Evolutionary conservation across 2,329 filamentous ascomycete species (phyloP).

Genomic region (Sporothrix luriei): DNA sequence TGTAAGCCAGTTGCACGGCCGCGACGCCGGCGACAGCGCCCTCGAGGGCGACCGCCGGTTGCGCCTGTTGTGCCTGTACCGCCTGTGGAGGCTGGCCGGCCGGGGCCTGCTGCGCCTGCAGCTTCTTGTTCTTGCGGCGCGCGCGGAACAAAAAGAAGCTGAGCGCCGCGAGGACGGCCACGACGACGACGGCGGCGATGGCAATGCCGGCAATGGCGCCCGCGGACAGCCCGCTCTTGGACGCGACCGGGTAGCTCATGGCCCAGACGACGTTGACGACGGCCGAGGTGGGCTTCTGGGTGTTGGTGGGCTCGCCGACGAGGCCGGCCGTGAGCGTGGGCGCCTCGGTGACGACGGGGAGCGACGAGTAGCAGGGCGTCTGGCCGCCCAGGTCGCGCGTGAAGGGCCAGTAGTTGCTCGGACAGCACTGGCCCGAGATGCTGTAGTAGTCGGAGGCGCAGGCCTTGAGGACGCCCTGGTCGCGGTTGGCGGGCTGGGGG

Average conservation of each 20-base stretch:
- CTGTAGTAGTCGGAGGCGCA: slow-evolving; percentile 41
- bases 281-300: slow-evolving; percentile 38
- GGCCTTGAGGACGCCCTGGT: slow-evolving; percentile 30
- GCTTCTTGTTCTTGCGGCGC: slow-evolving; percentile 36
- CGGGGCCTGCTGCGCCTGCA: slow-evolving; percentile 20
- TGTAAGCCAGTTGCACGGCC: neutral
- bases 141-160: slow-evolving; percentile 35
- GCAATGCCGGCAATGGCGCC: slow-evolving; percentile 54
- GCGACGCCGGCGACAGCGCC: neutral
- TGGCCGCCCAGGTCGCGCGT: slow-evolving; percentile 39
- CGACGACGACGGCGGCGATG: slow-evolving; percentile 46
- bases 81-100: too few relatives aligned
- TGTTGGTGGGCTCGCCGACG: slow-evolving; percentile 34
- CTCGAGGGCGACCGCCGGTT: too few relatives aligned
- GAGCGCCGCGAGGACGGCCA: slow-evolving; percentile 36
- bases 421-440: slow-evolving; percentile 39
- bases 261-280: slow-evolving; percentile 41
- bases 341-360: slow-evolving; percentile 28
- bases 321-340: slow-evolving; percentile 37
- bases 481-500: slow-evolving; percentile 34
- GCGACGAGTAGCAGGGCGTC: slow-evolving; percentile 40
- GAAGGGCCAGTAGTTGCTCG: slow-evolving; percentile 39
- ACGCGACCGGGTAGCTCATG: slow-evolving; percentile 38
- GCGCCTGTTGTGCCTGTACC: neutral
- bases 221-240: slow-evolving; percentile 42